Evolutionary conservation across 495 filamentous ascomycete genomes (phyloP), one percentile per base, ranked within the genome.

Genomic region (Glutinoglossum americanum): DNA sequence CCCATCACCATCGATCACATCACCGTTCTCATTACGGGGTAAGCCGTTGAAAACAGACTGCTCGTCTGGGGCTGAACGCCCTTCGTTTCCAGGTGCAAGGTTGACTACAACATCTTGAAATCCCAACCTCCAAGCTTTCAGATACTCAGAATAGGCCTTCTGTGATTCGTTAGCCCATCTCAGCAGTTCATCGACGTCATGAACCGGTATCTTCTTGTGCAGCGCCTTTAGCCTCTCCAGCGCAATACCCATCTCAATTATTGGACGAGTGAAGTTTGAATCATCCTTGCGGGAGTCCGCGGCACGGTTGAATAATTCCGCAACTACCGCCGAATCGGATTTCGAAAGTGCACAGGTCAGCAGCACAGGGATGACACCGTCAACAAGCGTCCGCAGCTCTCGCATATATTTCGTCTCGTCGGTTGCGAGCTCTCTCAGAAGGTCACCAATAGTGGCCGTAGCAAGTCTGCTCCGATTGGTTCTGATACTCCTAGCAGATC

Each of bases 81-180:
- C 59, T 11, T 62, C 65, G 11, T 57, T 49, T 15, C 30, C 76
- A 9, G 89, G 84, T 10, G 87, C 89, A 27, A 99, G 76, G 63
- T 92, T 95, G 63, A 99, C 85, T 57, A 97, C 84, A 23, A 97
- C 81, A 68, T 93, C 90, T 63, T 94, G 84, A 69, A 99, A 99
- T 3, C 92, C 92, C 57, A 95, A 76, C 51, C 90, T 76, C 92
- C 92, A 99, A 39, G 85, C 81, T 59, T 80, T 80, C 25, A 99
- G 74, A 66, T 97, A 99, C 60, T 92, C 83, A 39, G 80, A 74
- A 66, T 99, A 99, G 11, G 90, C 73, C 61, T 78, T 77, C 57
- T 84, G 76, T 3, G 85, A 81, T 49, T 76, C 77, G 57, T 82
- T 77, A 0, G 90, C 84, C 93, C 93, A 99, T 15, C 71, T 72